Percentiles rank a stretch among this genome's conserved stretches.
Evolutionary conservation across 306 rosid genomes (phyloP).

Genomic region (Elaeagnus macrophylla): DNA sequence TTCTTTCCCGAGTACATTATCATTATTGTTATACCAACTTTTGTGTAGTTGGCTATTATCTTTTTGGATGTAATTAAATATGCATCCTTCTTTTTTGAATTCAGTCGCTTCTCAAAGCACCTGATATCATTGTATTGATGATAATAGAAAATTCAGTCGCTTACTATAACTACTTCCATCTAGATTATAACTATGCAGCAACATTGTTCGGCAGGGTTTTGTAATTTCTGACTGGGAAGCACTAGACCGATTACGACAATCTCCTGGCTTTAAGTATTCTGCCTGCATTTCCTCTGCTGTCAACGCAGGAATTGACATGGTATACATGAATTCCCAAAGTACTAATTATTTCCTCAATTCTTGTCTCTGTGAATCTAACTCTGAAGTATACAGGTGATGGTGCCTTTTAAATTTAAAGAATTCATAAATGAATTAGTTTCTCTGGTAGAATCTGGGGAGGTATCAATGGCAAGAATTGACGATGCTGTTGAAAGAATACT

Average conservation of each 20-base stretch:
- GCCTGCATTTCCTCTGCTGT: conserved; percentile 40
- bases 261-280: conserved; percentile 48
- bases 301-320: conserved; percentile 87
- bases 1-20: too few relatives aligned
- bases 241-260: conserved; percentile 42
- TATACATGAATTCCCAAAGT: conserved; percentile 16
- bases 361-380: conserved; percentile 4
- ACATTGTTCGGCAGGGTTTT: conserved; percentile 48
- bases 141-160: neutral
- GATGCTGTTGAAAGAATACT: conserved; percentile 70
- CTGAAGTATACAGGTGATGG: conserved; percentile 53
- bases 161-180: neutral
- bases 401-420: conserved; percentile 30
- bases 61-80: too few relatives aligned
- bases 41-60: too few relatives aligned
- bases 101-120: too few relatives aligned
- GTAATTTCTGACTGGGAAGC: conserved; percentile 72
- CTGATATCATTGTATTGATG: too few relatives aligned
- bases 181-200: neutral
- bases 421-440: conserved; percentile 41
- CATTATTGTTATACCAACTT: too few relatives aligned
- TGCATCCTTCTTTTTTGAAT: too few relatives aligned
- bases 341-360: neutral
- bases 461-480: conserved; percentile 52
- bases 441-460: conserved; percentile 52